Conservation (phyloP, 1,284 basidiomycete genomes). For the Schizopora paradoxa region DNA sequence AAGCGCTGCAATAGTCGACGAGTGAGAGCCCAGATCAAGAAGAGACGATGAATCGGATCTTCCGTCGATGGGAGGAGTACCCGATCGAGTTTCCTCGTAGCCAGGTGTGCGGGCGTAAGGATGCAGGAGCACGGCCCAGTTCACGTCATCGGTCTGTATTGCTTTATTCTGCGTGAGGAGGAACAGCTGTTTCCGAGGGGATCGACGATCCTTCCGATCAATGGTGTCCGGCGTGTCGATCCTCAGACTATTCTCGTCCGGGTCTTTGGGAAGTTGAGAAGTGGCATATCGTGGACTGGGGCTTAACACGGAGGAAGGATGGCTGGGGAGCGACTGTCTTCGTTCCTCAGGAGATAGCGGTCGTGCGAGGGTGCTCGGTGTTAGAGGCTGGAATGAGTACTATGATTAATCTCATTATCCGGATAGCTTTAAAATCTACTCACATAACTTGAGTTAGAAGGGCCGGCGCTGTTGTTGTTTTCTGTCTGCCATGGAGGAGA, state of each 20-base stretch:
- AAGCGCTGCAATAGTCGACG: conserved; percentile 52
- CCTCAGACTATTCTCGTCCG: conserved; percentile 39
- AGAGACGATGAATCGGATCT: conserved; percentile 63
- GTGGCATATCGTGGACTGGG: conserved; percentile 29
- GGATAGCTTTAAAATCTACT: conserved; percentile 21
- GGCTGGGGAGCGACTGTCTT: too few species aligned
- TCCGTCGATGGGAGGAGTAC: conserved; percentile 31
- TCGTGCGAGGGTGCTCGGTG: conserved; percentile 51
- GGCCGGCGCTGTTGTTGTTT: conserved; percentile 28
- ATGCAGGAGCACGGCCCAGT: conserved; percentile 27
- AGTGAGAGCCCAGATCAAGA: conserved; percentile 39
- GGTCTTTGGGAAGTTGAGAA: conserved; percentile 43
- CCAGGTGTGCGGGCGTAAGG: conserved; percentile 33
- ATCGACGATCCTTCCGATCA: conserved; percentile 40
- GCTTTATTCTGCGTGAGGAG: conserved; percentile 61
- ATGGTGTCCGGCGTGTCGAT: conserved; percentile 31
- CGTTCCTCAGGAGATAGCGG: conserved; percentile 56
- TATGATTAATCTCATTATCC: too few species aligned
- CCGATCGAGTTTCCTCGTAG: conserved; percentile 36
- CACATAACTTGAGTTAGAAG: conserved; percentile 35
- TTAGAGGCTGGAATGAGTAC: conserved; percentile 39
- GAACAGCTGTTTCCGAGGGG: conserved; percentile 44
- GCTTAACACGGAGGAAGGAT: conserved; percentile 36
- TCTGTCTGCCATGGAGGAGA: conserved; percentile 9
- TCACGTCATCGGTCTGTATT: conserved; percentile 64